A percentile compares a stretch with the other conserved stretches of the same genome.
Evolutionary conservation across 2,329 filamentous ascomycete genomes (phyloP).

Genomic region (Cladosporium sp.): DNA sequence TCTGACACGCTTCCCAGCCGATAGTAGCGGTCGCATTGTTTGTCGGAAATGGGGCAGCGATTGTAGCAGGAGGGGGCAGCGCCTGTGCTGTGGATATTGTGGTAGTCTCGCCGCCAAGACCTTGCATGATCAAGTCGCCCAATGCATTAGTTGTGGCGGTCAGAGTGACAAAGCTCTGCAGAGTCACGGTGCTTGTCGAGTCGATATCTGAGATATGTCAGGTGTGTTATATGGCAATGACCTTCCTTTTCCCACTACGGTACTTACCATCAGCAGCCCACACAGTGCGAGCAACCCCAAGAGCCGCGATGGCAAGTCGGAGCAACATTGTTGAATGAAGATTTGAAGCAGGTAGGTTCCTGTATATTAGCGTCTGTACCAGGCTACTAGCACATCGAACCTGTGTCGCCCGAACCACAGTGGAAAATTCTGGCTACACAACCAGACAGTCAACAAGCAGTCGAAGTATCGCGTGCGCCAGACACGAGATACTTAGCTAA

Average conservation of each 20-base stretch:
- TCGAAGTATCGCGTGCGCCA: neutral
- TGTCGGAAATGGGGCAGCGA: neutral
- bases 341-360: too few relatives aligned
- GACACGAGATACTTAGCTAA: neutral
- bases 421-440: too few relatives aligned
- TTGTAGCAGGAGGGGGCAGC: neutral
- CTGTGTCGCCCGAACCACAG: too few relatives aligned
- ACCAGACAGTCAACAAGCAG: neutral
- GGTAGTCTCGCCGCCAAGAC: neutral
- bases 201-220: neutral
- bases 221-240: neutral
- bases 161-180: neutral
- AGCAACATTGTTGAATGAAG: neutral
- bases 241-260: too few relatives aligned
- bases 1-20: conserved; percentile 19
- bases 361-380: neutral
- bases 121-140: conserved; percentile 9
- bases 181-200: neutral
- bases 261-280: conserved; percentile 2
- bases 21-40: neutral
- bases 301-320: neutral
- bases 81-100: neutral
- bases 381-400: too few relatives aligned
- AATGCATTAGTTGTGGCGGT: neutral
- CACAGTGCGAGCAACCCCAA: neutral